Percentiles rank a stretch among this genome's conserved stretches.
Evolutionary conservation across 2,329 filamentous ascomycete species (phyloP).

Genomic region (Colletotrichum kahawae): DNA sequence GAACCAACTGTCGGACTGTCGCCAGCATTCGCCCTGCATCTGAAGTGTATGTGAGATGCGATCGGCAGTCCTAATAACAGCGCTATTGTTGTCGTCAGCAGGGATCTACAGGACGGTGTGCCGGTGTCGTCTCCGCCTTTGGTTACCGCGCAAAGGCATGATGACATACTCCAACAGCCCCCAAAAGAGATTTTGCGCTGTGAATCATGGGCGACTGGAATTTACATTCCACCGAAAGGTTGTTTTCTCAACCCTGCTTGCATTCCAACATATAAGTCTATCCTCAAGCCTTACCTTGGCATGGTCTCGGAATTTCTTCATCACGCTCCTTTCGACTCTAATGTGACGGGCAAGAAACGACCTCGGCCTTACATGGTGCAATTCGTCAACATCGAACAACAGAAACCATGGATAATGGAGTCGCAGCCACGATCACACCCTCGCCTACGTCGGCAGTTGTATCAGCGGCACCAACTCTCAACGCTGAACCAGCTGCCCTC

Average conservation of each 20-base stretch:
- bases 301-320: neutral
- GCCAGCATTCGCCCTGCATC: neutral
- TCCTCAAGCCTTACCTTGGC: neutral
- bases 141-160: neutral
- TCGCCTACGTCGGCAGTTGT: neutral
- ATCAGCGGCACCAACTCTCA: conserved; percentile 1
- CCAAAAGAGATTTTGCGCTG: neutral
- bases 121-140: neutral
- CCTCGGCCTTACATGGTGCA: neutral
- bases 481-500: conserved; percentile 42
- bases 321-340: neutral
- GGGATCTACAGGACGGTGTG: conserved; percentile 8
- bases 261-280: conserved; percentile 19
- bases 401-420: neutral
- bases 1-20: neutral
- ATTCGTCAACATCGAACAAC: neutral
- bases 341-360: neutral
- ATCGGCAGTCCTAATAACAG: neutral
- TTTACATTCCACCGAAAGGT: neutral
- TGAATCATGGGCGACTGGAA: neutral
- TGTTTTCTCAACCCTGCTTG: neutral
- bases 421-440: neutral
- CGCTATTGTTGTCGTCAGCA: neutral
- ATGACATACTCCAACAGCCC: neutral
- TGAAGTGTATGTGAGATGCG: neutral